phyloP scores from a whole-genome alignment of 1,284 basidiomycete genomes.

The Ustilago lituana region DNA sequence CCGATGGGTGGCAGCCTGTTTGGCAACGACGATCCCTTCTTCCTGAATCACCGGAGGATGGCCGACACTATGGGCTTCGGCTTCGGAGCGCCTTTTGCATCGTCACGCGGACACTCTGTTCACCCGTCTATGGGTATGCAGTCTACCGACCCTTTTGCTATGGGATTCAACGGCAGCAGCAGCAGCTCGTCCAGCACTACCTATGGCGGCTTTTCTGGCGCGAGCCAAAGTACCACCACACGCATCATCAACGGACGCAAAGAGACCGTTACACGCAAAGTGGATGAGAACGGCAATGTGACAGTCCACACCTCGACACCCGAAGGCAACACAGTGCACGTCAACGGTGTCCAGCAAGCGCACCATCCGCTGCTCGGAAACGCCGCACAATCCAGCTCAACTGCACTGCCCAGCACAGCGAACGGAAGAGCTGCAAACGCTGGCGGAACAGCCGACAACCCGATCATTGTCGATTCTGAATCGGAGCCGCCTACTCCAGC shows the following conservation, averaged over 20 bases:
- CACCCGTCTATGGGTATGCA: conserved; percentile 18
- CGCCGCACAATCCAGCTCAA: background rate
- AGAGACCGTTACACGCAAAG: conserved; percentile 55
- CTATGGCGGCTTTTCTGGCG: conserved; percentile 23
- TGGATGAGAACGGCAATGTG: conserved; percentile 54
- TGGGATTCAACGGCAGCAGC: conserved; percentile 8
- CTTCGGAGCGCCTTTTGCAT: conserved; percentile 26
- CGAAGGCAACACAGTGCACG: conserved; percentile 51
- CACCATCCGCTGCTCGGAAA: conserved; percentile 37
- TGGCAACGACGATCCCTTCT: conserved; percentile 47
- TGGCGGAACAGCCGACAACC: conserved; percentile 22
- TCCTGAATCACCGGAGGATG: conserved; percentile 52
- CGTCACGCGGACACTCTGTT: conserved; percentile 1
- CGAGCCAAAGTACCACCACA: conserved; percentile 48
- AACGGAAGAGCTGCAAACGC: background rate
- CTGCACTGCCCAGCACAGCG: conserved; percentile 4
- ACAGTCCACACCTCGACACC: conserved; percentile 56
- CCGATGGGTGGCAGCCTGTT: conserved; percentile 29
- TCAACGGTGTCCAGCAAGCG: conserved; percentile 55
- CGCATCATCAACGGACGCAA: conserved; percentile 55
- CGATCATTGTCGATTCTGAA: conserved; percentile 34
- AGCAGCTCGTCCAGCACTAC: conserved; percentile 22
- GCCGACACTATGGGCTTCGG: conserved; percentile 48
- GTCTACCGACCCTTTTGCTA: conserved; percentile 6
- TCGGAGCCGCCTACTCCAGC: background rate